Percentiles rank a stretch among this genome's conserved stretches.
Evolutionary conservation across 495 filamentous ascomycete genomes (phyloP).

Genomic region (Oleoguttula mirabilis): DNA sequence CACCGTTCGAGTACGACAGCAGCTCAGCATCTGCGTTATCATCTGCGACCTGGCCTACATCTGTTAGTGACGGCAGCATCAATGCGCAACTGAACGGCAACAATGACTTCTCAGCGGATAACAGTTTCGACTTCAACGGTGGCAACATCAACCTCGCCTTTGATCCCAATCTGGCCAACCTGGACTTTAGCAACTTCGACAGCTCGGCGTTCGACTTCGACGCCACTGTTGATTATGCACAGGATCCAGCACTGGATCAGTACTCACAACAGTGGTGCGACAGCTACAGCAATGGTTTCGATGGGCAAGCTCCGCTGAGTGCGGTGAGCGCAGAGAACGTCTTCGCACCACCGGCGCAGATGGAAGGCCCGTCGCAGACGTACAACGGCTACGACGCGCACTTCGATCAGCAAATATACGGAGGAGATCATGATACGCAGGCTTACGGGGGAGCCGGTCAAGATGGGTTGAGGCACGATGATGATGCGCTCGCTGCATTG

Average conservation of each 20-base stretch:
- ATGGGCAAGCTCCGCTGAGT: background rate
- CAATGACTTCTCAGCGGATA: constrained; percentile 8
- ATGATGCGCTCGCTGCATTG: constrained; percentile 10
- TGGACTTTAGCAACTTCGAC: constrained; percentile 10
- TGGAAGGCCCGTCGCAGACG: constrained; percentile 2
- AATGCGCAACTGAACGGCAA: background rate
- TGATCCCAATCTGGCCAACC: constrained; percentile 2
- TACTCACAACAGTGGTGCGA: constrained; percentile 3
- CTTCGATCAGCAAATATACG: constrained; percentile 1
- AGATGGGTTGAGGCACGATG: constrained; percentile 1
- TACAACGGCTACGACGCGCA: constrained; percentile 2
- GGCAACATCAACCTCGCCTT: constrained; percentile 12
- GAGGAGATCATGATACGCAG: constrained; percentile 1
- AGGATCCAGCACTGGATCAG: constrained; percentile 9
- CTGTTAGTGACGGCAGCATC: constrained; percentile 3
- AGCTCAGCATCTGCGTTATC: constrained; percentile 10
- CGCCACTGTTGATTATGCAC: constrained; percentile 3
- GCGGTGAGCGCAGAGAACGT: constrained; percentile 1
- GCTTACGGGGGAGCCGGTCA: constrained; percentile 12
- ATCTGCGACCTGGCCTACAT: constrained; percentile 13
- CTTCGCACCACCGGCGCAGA: constrained; percentile 1
- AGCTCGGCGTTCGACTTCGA: constrained; percentile 12
- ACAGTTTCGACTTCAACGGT: constrained; percentile 14
- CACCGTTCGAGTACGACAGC: constrained; percentile 17
- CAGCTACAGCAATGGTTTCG: background rate